Evolutionary conservation across 441 rosid species (phyloP).

Genomic region (Mallotus repandus): DNA sequence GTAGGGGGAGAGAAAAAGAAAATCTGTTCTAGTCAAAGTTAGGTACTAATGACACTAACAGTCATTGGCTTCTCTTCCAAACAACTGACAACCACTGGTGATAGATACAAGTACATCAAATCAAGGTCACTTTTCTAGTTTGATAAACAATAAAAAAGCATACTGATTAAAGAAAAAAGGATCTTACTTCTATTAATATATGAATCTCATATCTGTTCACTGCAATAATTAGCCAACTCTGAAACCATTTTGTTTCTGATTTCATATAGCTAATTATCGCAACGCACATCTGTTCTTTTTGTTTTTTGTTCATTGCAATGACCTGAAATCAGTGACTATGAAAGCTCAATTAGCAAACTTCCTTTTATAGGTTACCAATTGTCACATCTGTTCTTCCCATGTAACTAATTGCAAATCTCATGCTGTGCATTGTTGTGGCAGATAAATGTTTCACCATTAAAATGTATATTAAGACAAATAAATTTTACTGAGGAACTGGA

Average conservation of each 20-base stretch:
- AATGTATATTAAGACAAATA: not conserved
- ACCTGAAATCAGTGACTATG: too few relatives aligned
- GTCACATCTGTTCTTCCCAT: not conserved
- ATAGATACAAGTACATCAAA: not conserved
- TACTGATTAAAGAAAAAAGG: not conserved
- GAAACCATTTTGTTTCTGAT: too few relatives aligned
- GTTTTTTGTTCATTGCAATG: too few relatives aligned
- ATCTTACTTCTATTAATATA: not conserved
- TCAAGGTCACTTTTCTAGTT: conserved; percentile 7
- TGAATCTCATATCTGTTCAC: not conserved
- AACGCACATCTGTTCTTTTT: too few relatives aligned
- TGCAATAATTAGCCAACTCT: too few relatives aligned
- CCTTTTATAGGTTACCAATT: not conserved
- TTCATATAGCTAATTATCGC: too few relatives aligned
- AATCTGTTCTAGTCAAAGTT: not conserved
- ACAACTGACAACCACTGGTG: not conserved
- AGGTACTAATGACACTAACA: not conserved
- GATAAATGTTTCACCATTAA: not conserved
- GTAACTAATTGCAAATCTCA: not conserved
- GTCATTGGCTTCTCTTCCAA: conserved; percentile 4
- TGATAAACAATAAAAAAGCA: not conserved
- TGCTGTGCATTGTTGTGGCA: not conserved
- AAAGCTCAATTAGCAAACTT: not conserved
- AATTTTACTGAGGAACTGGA: not conserved
- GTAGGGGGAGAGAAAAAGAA: not conserved